A percentile compares a stretch with the other conserved stretches of the same genome.
Conservation (phyloP, 495 filamentous ascomycete genomes). For the Penicillium atrosanguineum region DNA sequence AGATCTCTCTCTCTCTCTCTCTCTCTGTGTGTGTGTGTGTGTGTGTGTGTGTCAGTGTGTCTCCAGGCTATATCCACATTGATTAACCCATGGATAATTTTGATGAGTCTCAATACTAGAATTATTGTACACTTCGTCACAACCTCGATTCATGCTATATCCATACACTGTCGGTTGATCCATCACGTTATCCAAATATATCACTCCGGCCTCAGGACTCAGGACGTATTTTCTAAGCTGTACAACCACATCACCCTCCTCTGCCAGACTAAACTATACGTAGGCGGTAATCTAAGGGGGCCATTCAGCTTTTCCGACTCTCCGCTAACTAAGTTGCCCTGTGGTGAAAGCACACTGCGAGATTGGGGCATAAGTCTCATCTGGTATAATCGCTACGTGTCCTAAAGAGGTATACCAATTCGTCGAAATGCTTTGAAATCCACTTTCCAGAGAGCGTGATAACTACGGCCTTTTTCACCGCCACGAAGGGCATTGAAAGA, state of each 20-base stretch:
- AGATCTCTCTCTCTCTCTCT: no score
- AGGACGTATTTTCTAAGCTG: no score
- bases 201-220: no score
- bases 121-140: no score
- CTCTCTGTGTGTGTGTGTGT: no score
- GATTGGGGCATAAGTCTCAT: slow-evolving; percentile 27
- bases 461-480: slow-evolving; percentile 5
- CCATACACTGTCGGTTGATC: no score
- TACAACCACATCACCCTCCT: slow-evolving; percentile 2
- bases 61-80: no score
- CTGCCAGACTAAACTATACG: slow-evolving; percentile 3
- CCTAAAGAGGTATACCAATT: slow-evolving; percentile 15
- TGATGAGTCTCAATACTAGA: no score
- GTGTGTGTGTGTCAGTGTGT: no score
- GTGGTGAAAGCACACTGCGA: slow-evolving; percentile 22
- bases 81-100: no score
- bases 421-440: slow-evolving; percentile 6
- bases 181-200: no score
- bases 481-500: slow-evolving; percentile 2
- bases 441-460: slow-evolving; percentile 7
- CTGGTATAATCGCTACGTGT: slow-evolving; percentile 44
- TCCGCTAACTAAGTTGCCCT: slow-evolving; percentile 54
- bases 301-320: slow-evolving; percentile 2
- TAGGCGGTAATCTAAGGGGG: background rate
- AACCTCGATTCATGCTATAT: no score